phyloP scores from a whole-genome alignment of 2,329 filamentous ascomycete genomes.

The Exophiala alcalophila region DNA sequence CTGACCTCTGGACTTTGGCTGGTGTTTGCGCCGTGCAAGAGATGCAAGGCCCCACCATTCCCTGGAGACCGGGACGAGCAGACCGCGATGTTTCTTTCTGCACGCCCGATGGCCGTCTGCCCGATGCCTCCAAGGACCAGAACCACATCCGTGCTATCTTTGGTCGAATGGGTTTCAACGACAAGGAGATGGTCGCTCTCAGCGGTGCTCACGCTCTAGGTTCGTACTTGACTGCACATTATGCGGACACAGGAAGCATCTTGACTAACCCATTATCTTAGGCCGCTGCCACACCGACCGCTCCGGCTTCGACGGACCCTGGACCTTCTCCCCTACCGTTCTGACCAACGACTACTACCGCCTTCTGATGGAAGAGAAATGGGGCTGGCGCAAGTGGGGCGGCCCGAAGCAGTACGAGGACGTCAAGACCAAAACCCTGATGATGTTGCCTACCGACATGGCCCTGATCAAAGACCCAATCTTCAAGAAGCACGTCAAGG shows the following conservation, averaged over 20 bases:
- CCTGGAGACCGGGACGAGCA: constrained; percentile 79
- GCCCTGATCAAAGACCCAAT: constrained; percentile 82
- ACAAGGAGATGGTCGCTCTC: constrained; percentile 92
- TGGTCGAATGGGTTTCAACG: constrained; percentile 94
- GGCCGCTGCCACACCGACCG: constrained; percentile 80
- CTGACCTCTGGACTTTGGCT: constrained; percentile 91
- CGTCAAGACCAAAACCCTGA: constrained; percentile 78
- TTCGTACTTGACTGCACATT: background rate
- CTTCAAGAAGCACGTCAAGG: constrained; percentile 75
- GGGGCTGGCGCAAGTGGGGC: constrained; percentile 86
- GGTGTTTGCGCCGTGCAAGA: constrained; percentile 88
- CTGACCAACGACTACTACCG: constrained; percentile 95
- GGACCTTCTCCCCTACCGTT: constrained; percentile 87
- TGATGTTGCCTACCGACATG: constrained; percentile 97
- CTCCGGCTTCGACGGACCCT: constrained; percentile 82
- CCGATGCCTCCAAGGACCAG: constrained; percentile 74
- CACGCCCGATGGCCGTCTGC: constrained; percentile 88
- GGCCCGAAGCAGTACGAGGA: constrained; percentile 90
- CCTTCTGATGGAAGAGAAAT: constrained; percentile 86
- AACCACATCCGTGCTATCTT: constrained; percentile 90
- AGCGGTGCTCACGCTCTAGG: constrained; percentile 82
- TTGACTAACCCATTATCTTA: background rate
- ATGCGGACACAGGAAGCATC: no score
- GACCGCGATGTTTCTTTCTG: constrained; percentile 79
- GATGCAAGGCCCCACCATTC: constrained; percentile 84